Base-by-base conservation (phyloP, 176 grass and related monocot genomes). In the Bromus sterilis region DNA sequence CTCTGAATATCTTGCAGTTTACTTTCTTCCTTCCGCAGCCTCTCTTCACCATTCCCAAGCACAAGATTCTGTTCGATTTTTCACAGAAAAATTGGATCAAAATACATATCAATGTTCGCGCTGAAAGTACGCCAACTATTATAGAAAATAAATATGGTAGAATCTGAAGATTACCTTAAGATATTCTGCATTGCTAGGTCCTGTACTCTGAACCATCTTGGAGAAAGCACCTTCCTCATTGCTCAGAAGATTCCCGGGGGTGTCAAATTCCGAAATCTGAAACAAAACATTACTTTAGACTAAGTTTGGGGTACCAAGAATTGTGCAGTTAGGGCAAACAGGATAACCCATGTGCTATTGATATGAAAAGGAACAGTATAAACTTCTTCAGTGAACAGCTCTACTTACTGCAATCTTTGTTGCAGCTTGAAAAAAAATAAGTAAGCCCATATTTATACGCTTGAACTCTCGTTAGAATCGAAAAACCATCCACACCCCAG, bases 151-250 rank as follows among this genome's bases (percentile, higher is more conserved):
- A 40, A 60, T 36, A 42, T 14, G 1, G 7, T 48, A 78, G 33
- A 24, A 32, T 3, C 68, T 75, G 81, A 29, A 43, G 62, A 64
- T 12, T 93, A 95, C 96, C 93, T 86, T 93, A 77, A 99, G 84
- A 61, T 99, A 99, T 88, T 99, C 88, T 58, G 96, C 91, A 66
- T 99, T 99, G 80, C 87, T 87, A 85, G 91, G 82, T 62, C 96
- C 96, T 80, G 96, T 99, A 75, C 96, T 99, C 73, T 95, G 87
- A 65, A 99, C 96, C 96, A 99, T 95, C 79, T 95, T 91, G 57
- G 91, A 91, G 96, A 99, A 99, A 89, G 96, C 91, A 80, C 93
- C 93, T 1, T 91, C 82, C 18, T 95, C 90, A 61, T 94, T 93
- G 58, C 79, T 88, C 80, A 99, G 82, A 89, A 99, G 96, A 83